Percentiles rank a stretch among this genome's conserved stretches.
Evolutionary conservation across 441 rosid genomes (phyloP).

Genomic region (Daphne laureola): DNA sequence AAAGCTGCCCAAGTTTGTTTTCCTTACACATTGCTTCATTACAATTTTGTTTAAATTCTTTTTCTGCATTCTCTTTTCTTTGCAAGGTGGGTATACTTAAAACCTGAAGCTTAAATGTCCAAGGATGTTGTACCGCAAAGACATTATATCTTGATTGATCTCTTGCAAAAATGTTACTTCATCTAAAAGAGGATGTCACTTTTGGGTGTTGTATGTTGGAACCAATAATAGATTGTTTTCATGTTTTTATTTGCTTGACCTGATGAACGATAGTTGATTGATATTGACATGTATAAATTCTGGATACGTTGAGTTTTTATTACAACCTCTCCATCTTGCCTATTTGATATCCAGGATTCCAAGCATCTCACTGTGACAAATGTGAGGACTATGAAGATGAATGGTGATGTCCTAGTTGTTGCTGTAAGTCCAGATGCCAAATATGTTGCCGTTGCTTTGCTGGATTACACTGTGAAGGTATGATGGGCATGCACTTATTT

Average conservation of each 20-base stretch:
- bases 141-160: too few species aligned
- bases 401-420: constrained; percentile 86
- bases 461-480: constrained; percentile 95
- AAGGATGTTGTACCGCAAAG: too few species aligned
- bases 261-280: too few species aligned
- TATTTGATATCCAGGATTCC: constrained; percentile 38
- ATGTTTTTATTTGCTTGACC: too few species aligned
- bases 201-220: neutral
- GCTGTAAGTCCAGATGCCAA: constrained; percentile 87
- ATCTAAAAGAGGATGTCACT: too few species aligned
- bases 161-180: too few species aligned
- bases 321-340: too few species aligned
- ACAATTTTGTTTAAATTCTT: neutral
- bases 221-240: too few species aligned
- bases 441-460: constrained; percentile 80
- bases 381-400: constrained; percentile 80
- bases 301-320: too few species aligned
- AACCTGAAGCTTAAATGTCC: too few species aligned
- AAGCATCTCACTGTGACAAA: constrained; percentile 59
- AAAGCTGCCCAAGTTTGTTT: constrained; percentile 58
- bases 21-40: constrained; percentile 11
- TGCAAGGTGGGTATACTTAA: too few species aligned
- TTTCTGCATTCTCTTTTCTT: neutral
- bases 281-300: too few species aligned
- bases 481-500: neutral